phyloP scores from a whole-genome alignment of 31 red algal genomes.

The Odonthalia washingtoniensis region DNA sequence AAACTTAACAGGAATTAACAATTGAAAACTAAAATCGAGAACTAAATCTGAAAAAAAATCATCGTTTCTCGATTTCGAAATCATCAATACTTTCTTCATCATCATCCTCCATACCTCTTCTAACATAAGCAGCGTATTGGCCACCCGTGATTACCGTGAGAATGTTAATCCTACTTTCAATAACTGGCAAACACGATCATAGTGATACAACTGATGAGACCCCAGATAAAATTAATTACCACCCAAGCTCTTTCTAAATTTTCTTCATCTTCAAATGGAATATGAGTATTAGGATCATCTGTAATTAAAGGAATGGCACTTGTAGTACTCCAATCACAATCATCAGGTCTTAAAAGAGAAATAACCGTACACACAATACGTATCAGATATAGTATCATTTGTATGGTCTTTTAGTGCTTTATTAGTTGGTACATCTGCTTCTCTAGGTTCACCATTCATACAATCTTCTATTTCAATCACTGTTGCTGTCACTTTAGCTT shows the following conservation, averaged over 20 bases:
- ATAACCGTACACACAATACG: conserved; percentile 51
- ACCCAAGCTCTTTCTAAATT: conserved; percentile 64
- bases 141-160: conserved; percentile 25
- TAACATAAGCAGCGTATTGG: too few relatives aligned
- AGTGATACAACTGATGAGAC: conserved; percentile 44
- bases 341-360: conserved; percentile 50
- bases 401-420: conserved; percentile 49
- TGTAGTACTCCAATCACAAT: conserved; percentile 79
- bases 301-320: conserved; percentile 69
- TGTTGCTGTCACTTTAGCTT: too few relatives aligned
- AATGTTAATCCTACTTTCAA: conserved; percentile 39
- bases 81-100: too few relatives aligned
- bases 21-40: too few relatives aligned
- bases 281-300: conserved; percentile 69
- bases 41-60: too few relatives aligned
- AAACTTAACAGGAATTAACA: too few relatives aligned
- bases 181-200: conserved; percentile 75
- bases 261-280: conserved; percentile 56
- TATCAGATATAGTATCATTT: conserved; percentile 56
- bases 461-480: too few relatives aligned
- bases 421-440: conserved; percentile 47
- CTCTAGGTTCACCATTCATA: too few relatives aligned
- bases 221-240: conserved; percentile 74
- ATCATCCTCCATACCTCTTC: too few relatives aligned
- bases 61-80: too few relatives aligned